These are phyloP conservation scores for Apocynum venetum DNA, from an alignment of 257 asterid species.

Conservation along the genomic window DNA sequence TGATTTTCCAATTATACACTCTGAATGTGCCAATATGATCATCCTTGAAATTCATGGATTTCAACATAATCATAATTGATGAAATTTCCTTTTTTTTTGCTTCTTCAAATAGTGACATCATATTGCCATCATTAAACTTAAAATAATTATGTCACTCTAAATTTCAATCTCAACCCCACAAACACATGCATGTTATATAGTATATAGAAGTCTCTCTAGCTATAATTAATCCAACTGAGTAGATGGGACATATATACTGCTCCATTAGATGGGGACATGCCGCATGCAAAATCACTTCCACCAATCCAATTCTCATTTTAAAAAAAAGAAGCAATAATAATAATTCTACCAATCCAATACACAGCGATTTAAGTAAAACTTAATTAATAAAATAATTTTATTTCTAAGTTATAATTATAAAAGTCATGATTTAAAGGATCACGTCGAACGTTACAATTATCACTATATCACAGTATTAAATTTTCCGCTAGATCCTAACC, in stretches of 20 bases:
- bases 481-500: too few relatives aligned
- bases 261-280: background rate
- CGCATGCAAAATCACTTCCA: background rate
- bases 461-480: too few relatives aligned
- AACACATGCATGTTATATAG: background rate
- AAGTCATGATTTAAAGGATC: too few relatives aligned
- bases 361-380: too few relatives aligned
- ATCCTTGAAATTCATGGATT: background rate
- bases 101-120: conserved; percentile 1
- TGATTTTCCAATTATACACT: too few relatives aligned
- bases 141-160: background rate
- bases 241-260: conserved; percentile 3
- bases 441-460: too few relatives aligned
- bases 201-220: background rate
- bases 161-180: conserved; percentile 5
- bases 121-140: conserved; percentile 10
- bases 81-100: background rate
- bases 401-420: too few relatives aligned
- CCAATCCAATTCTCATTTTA: background rate
- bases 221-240: conserved; percentile 8
- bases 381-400: too few relatives aligned
- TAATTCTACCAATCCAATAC: too few relatives aligned
- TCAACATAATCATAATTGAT: background rate
- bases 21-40: background rate
- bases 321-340: too few relatives aligned